phyloP scores from a whole-genome alignment of 495 filamentous ascomycete species.

The Alectoria sarmentosa region DNA sequence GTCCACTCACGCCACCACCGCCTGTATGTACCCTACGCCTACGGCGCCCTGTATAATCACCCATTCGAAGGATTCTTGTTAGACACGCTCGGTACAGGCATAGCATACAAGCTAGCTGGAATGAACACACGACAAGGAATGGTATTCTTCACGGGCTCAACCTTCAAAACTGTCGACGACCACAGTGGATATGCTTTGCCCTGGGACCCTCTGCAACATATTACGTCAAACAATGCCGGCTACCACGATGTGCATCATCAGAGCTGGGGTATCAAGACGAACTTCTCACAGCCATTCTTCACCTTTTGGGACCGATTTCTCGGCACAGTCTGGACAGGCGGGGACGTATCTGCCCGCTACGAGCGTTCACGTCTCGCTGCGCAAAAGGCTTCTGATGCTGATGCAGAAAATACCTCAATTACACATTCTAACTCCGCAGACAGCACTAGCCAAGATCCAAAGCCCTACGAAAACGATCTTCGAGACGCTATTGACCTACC shows the following conservation, averaged over 20 bases:
- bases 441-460: conserved; percentile 18
- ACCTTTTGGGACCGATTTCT: conserved; percentile 74
- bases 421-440: conserved; percentile 20
- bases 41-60: conserved; percentile 82
- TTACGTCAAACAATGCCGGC: conserved; percentile 75
- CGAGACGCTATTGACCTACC: conserved; percentile 19
- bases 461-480: conserved; percentile 25
- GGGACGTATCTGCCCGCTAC: conserved; percentile 43
- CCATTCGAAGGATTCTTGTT: conserved; percentile 77
- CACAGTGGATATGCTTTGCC: conserved; percentile 78
- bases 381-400: conserved; percentile 29
- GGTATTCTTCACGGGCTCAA: conserved; percentile 64
- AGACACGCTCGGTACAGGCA: conserved; percentile 65
- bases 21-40: conserved; percentile 82
- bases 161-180: conserved; percentile 81
- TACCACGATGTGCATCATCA: conserved; percentile 90
- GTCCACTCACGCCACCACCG: conserved; percentile 84
- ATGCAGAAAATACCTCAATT: conserved; percentile 18
- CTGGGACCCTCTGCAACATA: conserved; percentile 72
- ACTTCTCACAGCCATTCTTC: conserved; percentile 76
- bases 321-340: conserved; percentile 68
- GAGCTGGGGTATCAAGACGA: conserved; percentile 81
- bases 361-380: conserved; percentile 34
- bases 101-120: conserved; percentile 63
- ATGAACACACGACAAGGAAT: conserved; percentile 64